Base-by-base conservation (phyloP, 257 asterid species). In the Gynochthodes officinalis region DNA sequence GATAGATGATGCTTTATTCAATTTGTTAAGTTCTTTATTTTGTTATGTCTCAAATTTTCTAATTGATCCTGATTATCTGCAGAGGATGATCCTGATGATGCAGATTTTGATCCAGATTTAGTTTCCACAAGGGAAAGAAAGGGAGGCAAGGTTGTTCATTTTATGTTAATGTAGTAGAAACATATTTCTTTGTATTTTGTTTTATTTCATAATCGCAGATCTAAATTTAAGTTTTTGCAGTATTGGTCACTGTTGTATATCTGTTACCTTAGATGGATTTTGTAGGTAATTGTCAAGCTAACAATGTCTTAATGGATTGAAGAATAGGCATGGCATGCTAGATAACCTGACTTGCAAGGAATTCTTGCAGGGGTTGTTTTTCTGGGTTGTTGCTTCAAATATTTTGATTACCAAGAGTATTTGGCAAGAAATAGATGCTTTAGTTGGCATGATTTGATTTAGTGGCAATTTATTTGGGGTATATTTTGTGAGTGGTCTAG, bases 31-130 rank as follows among this genome's bases (percentile, higher is more conserved):
- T 6, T 43, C 14, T n/a, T 1, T 54, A 53, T 70, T 33, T 15
- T 9, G 12, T 40, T 6, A 25, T 69, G 54, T 39, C 23, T 48
- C 15, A n/a, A 59, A 23, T 18, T 64, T 74, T 37, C n/a, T 69
- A 28, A 67, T 27, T 74, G 65, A 72, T 72, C 73, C 64, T 61
- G 74, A 50, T 46, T 81, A 55, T 73, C 69, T 78, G 88, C 91
- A 95, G 99, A 86, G 79, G 99, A 92, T 75, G 99, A 95, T 78
- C 98, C 96, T 6, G 96, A 84, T 54, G 99, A 93, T 76, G 95
- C 85, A 63, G 98, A 93, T 85, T 93, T 93, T 58, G 85, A 95
- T 78, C 99, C 99, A 61, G 89, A 90, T 78, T 83, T 48, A 80
- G 95, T 89, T 54, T 86, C 88, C 75, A 57, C 86, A 49, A 77